phyloP scores from a whole-genome alignment of 768 basidiomycete species.

The Exsudoporus frostii region DNA sequence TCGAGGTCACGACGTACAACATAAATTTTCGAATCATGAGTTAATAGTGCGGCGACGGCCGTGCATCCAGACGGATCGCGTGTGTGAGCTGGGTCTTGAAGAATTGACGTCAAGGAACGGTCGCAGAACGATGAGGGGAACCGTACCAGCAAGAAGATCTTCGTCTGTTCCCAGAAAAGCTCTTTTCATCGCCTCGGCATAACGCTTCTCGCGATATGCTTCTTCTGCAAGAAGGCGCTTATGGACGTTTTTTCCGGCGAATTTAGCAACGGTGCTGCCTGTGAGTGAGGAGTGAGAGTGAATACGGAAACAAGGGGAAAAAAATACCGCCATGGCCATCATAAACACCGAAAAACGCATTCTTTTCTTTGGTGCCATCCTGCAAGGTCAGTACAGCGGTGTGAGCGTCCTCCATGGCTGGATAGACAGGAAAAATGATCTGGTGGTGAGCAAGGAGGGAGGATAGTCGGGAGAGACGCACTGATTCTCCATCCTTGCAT shows the following conservation, averaged over 20 bases:
- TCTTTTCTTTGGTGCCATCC: constrained; percentile 42
- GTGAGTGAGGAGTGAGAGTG: constrained; percentile 4
- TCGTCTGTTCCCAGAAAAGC: constrained; percentile 95
- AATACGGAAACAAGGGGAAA: background rate
- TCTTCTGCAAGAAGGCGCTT: constrained; percentile 72
- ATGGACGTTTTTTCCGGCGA: constrained; percentile 82
- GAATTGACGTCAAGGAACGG: constrained; percentile 2
- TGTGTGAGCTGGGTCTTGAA: constrained; percentile 75
- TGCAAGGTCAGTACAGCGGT: constrained; percentile 70
- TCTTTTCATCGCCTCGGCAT: constrained; percentile 74
- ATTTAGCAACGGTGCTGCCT: constrained; percentile 86
- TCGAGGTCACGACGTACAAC: constrained; percentile 51
- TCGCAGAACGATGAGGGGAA: background rate
- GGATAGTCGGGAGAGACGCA: constrained; percentile 44
- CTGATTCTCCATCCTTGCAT: constrained; percentile 99
- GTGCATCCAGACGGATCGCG: constrained; percentile 96
- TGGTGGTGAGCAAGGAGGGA: background rate
- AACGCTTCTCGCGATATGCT: constrained; percentile 65
- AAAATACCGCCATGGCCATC: constrained; percentile 92
- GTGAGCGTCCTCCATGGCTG: constrained; percentile 99
- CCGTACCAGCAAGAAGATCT: constrained; percentile 80
- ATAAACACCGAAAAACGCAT: constrained; percentile 94
- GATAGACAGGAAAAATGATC: background rate
- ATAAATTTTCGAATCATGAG: constrained; percentile 72
- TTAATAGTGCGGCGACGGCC: constrained; percentile 84